Conservation (phyloP, 2,329 filamentous ascomycete genomes). For the Pyrenophora teres region DNA sequence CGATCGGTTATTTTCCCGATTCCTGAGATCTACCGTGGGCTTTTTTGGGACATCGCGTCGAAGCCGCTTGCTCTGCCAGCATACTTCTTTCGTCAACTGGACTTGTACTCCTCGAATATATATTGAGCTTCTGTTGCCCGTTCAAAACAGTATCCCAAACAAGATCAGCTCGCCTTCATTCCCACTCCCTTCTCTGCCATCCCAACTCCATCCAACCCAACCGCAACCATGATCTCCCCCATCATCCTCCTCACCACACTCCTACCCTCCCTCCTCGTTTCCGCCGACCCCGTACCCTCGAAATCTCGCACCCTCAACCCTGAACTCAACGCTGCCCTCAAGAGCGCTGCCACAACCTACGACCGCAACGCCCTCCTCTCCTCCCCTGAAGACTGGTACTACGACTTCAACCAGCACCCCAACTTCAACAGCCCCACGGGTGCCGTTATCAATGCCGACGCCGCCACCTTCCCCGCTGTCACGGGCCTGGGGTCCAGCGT, state of each 20-base stretch:
- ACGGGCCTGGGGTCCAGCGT: constrained; percentile 55
- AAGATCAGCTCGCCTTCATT: no score
- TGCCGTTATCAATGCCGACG: constrained; percentile 57
- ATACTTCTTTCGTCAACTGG: background rate
- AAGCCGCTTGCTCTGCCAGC: no score
- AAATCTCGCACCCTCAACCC: constrained; percentile 51
- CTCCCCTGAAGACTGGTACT: constrained; percentile 53
- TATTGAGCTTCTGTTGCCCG: no score
- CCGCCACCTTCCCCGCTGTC: constrained; percentile 55
- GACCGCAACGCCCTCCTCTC: constrained; percentile 52
- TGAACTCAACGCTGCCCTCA: constrained; percentile 44
- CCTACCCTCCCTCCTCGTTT: constrained; percentile 21
- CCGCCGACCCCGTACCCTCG: constrained; percentile 26
- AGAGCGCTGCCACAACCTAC: constrained; percentile 51
- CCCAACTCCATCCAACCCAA: constrained; percentile 1
- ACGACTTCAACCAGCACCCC: constrained; percentile 54
- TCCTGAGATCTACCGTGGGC: background rate
- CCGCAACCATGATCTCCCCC: background rate
- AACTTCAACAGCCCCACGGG: constrained; percentile 55
- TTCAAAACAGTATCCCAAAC: no score
- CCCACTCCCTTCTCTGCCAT: background rate
- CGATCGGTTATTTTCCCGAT: constrained; percentile 1
- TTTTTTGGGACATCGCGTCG: background rate
- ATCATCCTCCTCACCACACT: constrained; percentile 15
- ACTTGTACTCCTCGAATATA: no score